Conservation (phyloP, 2,329 filamentous ascomycete genomes). For the Diaporthe capsici region DNA sequence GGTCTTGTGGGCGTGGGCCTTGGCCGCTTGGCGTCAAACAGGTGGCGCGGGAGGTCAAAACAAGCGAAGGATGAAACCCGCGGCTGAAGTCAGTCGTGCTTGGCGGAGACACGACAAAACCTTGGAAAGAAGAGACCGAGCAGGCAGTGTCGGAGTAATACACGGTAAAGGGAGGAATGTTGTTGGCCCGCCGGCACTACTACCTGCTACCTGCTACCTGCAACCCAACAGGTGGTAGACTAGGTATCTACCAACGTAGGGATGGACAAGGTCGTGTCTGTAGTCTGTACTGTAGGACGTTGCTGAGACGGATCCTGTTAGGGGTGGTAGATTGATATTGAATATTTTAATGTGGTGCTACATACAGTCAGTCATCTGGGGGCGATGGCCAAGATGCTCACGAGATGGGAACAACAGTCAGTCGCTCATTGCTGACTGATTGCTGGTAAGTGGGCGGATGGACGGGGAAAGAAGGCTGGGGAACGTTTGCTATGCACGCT, state of each 20-base stretch:
- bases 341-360: not conserved
- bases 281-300: not conserved
- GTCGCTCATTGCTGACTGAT: conserved; percentile 9
- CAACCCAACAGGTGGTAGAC: not conserved
- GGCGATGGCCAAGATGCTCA: not conserved
- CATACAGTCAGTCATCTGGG: not conserved
- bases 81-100: conserved; percentile 34
- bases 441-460: not conserved
- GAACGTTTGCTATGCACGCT: conserved; percentile 26
- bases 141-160: conserved; percentile 2
- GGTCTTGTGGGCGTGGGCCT: conserved; percentile 20
- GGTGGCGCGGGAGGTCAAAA: conserved; percentile 26
- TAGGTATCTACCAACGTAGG: not conserved
- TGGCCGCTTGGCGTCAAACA: conserved; percentile 35
- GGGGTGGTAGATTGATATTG: not conserved
- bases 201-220: too few relatives aligned
- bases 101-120: conserved; percentile 32
- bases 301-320: not conserved
- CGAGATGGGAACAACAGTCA: not conserved
- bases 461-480: conserved; percentile 41
- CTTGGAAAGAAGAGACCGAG: conserved; percentile 9
- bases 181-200: conserved; percentile 5
- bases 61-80: conserved; percentile 38
- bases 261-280: not conserved
- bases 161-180: not conserved